Evolutionary conservation across 1,284 basidiomycete species (phyloP), one percentile per base, ranked within the genome.

Genomic region (Afroboletus lepidellus): DNA sequence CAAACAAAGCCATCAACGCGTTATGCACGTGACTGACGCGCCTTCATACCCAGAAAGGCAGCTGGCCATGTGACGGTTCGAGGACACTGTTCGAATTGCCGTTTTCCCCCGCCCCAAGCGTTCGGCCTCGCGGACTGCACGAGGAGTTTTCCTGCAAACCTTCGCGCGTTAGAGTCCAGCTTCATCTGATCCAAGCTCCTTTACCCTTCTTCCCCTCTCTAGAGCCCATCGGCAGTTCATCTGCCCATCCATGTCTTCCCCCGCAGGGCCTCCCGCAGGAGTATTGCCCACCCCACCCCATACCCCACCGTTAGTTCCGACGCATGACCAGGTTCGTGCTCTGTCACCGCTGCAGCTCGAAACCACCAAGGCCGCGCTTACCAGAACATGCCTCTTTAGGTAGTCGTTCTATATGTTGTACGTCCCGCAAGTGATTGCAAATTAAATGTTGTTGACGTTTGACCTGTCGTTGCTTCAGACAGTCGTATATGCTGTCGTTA

Each of bases 401-500:
- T 83, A 53, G 81, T 84, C 47, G 78, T 84, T 21, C 74, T 90
- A 58, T 90, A 89, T 63, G 85, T 88, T 53, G 87, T 90, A 71
- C 62, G 87, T 79, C 33, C 37, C 57, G 37, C 54, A 39, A 46
- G 41, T 43, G 25, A 24, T 20, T 51, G 29, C 41, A 51, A 48
- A 46, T 53, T 34, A 24, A 55, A 52, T 42, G 41, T 37, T 20
- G 13, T 48, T 56, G 41, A 60, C 36, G 34, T 42, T 51, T 55
- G 33, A 61, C 54, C n/a, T n/a, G n/a, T n/a, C 7, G 46, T 48
- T 34, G 23, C 37, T 50, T 25, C 63, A 90, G 87, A 85, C 88
- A 48, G 81, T 88, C 41, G 86, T 90, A 45, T 90, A 85, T 73
- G 78, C 84, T 46, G 87, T 90, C 51, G 79, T 91, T 57, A 88